These are phyloP conservation scores for Craterostigma plantagineum DNA, from an alignment of 257 asterid species.

Conservation along the genomic window DNA sequence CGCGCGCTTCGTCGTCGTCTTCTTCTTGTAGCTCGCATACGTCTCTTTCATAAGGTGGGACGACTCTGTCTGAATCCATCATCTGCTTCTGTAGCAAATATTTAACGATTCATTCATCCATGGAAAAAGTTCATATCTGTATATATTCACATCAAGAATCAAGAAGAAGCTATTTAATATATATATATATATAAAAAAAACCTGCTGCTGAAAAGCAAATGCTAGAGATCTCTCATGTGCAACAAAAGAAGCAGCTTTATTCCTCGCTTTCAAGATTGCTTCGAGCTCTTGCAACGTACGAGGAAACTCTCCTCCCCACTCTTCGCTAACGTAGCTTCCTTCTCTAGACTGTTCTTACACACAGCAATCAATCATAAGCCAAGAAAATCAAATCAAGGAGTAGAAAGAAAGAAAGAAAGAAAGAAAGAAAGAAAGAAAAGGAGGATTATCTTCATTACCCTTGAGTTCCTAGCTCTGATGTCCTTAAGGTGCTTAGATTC, in stretches of 20 bases:
- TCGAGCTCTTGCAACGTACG: slow-evolving; percentile 59
- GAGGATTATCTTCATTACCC: slow-evolving; percentile 17
- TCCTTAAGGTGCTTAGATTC: slow-evolving; percentile 46
- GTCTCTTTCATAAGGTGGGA: slow-evolving; percentile 4
- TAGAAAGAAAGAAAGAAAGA: too few relatives aligned
- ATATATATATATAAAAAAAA: neutral
- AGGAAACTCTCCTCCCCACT: slow-evolving; percentile 66
- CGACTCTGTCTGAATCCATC: slow-evolving; percentile 16
- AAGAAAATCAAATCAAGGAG: neutral
- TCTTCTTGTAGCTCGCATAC: slow-evolving; percentile 4
- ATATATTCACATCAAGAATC: too few relatives aligned
- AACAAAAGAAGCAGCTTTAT: slow-evolving; percentile 49
- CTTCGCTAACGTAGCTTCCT: slow-evolving; percentile 41
- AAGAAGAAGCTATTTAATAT: too few relatives aligned
- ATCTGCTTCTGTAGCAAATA: slow-evolving; percentile 13
- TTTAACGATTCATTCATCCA: too few relatives aligned
- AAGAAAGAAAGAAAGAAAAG: neutral
- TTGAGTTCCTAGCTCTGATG: slow-evolving; percentile 36
- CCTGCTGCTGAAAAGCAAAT: slow-evolving; percentile 61
- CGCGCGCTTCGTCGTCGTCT: slow-evolving; percentile 24
- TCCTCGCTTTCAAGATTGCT: slow-evolving; percentile 51
- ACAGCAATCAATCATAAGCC: neutral
- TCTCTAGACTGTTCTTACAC: slow-evolving; percentile 24
- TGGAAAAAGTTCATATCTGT: too few relatives aligned
- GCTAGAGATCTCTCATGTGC: slow-evolving; percentile 47